phyloP scores from a whole-genome alignment of 306 rosid genomes.

The Rubus parviflorus region DNA sequence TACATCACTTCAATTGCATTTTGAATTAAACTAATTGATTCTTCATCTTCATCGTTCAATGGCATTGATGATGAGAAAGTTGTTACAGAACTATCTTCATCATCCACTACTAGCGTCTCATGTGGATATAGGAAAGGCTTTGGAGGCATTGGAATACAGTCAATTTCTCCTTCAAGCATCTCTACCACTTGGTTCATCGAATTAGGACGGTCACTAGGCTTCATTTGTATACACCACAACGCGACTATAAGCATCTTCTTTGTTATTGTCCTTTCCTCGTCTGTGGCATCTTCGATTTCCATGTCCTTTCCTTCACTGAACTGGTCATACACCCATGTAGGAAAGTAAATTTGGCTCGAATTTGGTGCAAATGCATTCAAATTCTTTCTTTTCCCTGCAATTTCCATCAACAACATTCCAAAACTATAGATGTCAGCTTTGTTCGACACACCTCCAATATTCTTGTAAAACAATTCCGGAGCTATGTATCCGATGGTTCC shows the following conservation, averaged over 20 bases:
- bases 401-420: constrained; percentile 4
- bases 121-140: background rate
- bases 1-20: no score
- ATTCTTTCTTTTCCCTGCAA: background rate
- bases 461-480: background rate
- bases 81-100: background rate
- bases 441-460: background rate
- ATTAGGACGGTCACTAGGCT: background rate
- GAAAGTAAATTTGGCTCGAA: constrained; percentile 8
- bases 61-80: background rate
- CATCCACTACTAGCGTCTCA: background rate
- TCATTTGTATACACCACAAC: constrained; percentile 5
- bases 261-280: background rate
- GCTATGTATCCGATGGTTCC: constrained; percentile 5
- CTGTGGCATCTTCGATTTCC: background rate
- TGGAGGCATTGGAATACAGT: background rate
- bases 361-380: background rate
- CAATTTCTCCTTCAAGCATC: constrained; percentile 13
- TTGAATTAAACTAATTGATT: no score
- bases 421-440: background rate
- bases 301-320: background rate
- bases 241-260: constrained; percentile 9
- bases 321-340: background rate
- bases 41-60: no score
- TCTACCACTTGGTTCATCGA: background rate